Percentiles rank a stretch among this genome's conserved stretches.
Evolutionary conservation across 169 alveolate genomes (phyloP).

Genomic region (Cryptosporidium felis): DNA sequence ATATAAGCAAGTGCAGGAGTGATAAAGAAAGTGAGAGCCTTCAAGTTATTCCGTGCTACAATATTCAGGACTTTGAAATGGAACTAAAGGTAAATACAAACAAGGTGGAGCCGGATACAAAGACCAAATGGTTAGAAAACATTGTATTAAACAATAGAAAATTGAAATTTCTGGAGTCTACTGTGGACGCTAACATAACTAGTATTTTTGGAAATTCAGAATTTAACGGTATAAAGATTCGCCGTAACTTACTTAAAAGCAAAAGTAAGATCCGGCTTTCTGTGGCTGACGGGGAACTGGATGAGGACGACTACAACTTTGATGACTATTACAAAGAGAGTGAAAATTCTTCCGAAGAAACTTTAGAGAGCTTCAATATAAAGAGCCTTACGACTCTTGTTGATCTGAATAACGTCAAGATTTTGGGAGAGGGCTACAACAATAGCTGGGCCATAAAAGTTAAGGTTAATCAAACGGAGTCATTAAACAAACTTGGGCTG

Average conservation of each 20-base stretch:
- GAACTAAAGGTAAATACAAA: constrained; percentile 25
- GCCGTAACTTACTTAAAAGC: not conserved
- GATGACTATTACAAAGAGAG: constrained; percentile 55
- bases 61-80: constrained; percentile 44
- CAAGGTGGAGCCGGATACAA: not conserved
- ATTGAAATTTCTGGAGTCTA: not conserved
- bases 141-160: constrained; percentile 1
- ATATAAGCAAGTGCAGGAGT: constrained; percentile 24
- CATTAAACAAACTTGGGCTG: not conserved
- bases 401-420: not conserved
- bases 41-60: constrained; percentile 9
- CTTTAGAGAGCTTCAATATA: not conserved
- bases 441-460: constrained; percentile 56
- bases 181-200: not conserved
- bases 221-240: constrained; percentile 1
- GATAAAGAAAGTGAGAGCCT: not conserved
- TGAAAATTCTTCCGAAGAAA: not conserved
- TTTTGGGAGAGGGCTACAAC: constrained; percentile 59
- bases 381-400: constrained; percentile 6
- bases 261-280: constrained; percentile 1
- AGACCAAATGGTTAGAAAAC: constrained; percentile 32
- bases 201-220: constrained; percentile 43
- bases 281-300: not conserved
- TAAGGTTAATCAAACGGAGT: not conserved
- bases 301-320: constrained; percentile 45